Base-by-base conservation (phyloP, 176 grass and related monocot genomes). In the Oryza meridionalis region DNA sequence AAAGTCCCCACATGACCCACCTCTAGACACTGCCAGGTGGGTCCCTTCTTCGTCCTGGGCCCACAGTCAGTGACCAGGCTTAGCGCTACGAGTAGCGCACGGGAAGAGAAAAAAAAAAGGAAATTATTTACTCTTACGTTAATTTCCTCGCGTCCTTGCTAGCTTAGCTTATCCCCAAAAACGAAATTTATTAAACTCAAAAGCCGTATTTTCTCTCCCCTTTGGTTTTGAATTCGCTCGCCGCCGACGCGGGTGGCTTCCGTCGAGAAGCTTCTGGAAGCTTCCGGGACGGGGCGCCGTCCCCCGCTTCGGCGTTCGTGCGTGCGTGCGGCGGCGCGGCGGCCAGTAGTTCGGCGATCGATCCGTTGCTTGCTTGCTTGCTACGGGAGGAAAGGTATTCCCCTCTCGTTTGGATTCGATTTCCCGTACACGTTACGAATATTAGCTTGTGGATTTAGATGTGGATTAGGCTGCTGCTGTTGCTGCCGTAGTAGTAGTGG, bases 191-290 rank as follows among this genome's bases (percentile, higher is more conserved):
- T 38, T 38, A n/a, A 26, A 27, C 50, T 61, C 81, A 33, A 76
- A 75, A 66, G 12, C 37, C 71, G 4, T 70, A 44, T 78, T 5
- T 21, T 16, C 1, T 32, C 33, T 35, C 33, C 24, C 31, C 72
- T 49, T 49, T 59, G 69, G 79, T 75, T 44, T 83, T 75, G 49
- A 75, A 76, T 46, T 85, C 82, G 27, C 6, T 59, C 78, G 64
- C 75, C 59, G 68, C 53, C 14, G 69, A 74, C 77, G 59, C 85
- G 51, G 67, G 53, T 33, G n/a, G 5, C 44, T 29, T 31, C 42
- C 63, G 29, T 67, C 62, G 12, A 45, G 72, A 75, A 53, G 72
- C 45, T 75, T 75, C 72, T 31, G 25, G 46, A 75, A 75, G 46
- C 14, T 75, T 55, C 77, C 16, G 4, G 26, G 4, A 1, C 0